Percentiles rank a stretch among this genome's conserved stretches.
Evolutionary conservation across 2,329 filamentous ascomycete species (phyloP).

Genomic region (Didymella segeticola): DNA sequence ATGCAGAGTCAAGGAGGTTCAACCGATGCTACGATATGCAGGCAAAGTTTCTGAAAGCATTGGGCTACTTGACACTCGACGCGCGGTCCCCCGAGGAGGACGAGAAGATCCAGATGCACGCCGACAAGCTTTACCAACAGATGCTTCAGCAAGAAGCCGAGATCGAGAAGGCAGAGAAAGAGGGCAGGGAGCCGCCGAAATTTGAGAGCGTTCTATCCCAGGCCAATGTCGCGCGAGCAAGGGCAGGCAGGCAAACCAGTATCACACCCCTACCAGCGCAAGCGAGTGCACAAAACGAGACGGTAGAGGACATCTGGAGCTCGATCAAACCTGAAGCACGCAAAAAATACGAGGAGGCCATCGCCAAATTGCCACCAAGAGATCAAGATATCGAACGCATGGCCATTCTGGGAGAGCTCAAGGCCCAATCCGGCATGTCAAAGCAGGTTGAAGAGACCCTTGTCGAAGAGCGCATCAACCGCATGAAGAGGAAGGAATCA

Average conservation of each 20-base stretch:
- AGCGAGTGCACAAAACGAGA: constrained; percentile 16
- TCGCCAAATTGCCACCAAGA: constrained; percentile 36
- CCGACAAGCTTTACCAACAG: constrained; percentile 85
- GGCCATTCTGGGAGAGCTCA: constrained; percentile 45
- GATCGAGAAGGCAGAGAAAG: constrained; percentile 72
- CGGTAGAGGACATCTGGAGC: constrained; percentile 38
- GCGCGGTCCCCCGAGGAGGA: constrained; percentile 75
- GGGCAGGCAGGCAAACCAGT: constrained; percentile 25
- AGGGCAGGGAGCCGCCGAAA: constrained; percentile 59
- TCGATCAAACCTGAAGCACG: constrained; percentile 41
- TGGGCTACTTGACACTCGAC: constrained; percentile 80
- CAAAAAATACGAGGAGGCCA: constrained; percentile 42
- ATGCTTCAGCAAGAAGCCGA: constrained; percentile 82
- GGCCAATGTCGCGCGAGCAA: constrained; percentile 37
- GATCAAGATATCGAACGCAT: constrained; percentile 45
- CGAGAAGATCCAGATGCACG: constrained; percentile 87
- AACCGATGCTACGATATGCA: constrained; percentile 91
- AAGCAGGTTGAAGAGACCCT: constrained; percentile 44
- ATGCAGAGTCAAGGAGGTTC: constrained; percentile 76
- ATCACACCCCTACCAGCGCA: constrained; percentile 12
- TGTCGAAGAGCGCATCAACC: constrained; percentile 43
- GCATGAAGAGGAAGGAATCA: constrained; percentile 44
- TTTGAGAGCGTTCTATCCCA: constrained; percentile 64
- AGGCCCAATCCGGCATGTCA: constrained; percentile 36
- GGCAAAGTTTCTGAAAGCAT: constrained; percentile 85